Percentiles rank a stretch among this genome's conserved stretches.
phyloP scores from a whole-genome alignment of 179 eudicot genomes.

The Monotropa hypopitys region DNA sequence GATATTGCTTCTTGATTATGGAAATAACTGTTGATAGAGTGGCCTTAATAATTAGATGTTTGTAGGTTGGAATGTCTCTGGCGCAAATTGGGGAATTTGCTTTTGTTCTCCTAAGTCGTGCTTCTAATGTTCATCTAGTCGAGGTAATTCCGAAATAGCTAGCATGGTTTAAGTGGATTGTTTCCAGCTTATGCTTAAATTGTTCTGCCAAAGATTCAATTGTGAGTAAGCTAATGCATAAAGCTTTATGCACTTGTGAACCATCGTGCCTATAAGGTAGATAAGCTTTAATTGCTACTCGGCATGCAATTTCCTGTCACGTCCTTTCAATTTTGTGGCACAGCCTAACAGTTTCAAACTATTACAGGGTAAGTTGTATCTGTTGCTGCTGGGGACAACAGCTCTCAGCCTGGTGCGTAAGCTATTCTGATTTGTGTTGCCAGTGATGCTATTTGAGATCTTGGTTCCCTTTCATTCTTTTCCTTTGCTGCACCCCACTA shows the following conservation, averaged over 20 bases:
- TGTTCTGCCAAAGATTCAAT: background rate
- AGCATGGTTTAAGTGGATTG: background rate
- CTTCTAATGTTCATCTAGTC: conserved; percentile 60
- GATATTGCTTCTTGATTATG: background rate
- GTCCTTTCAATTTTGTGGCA: background rate
- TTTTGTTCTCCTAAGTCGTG: conserved; percentile 70
- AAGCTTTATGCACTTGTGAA: background rate
- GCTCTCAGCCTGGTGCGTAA: conserved; percentile 55
- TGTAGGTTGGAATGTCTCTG: conserved; percentile 65
- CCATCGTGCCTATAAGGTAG: background rate
- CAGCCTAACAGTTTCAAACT: background rate
- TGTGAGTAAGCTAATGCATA: background rate
- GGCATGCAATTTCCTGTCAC: background rate
- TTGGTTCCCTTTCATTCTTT: background rate
- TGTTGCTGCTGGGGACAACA: conserved; percentile 63
- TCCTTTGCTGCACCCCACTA: background rate
- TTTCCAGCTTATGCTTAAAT: background rate
- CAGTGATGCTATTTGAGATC: background rate
- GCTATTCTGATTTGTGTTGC: conserved; percentile 1
- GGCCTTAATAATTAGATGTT: conserved; percentile 6
- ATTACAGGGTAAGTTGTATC: conserved; percentile 51
- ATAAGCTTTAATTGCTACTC: background rate
- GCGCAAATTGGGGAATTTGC: conserved; percentile 73
- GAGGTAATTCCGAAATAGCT: conserved; percentile 24
- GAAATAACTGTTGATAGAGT: background rate